Conservation (phyloP, 345 rosid species). For the Barbarea vulgaris region DNA sequence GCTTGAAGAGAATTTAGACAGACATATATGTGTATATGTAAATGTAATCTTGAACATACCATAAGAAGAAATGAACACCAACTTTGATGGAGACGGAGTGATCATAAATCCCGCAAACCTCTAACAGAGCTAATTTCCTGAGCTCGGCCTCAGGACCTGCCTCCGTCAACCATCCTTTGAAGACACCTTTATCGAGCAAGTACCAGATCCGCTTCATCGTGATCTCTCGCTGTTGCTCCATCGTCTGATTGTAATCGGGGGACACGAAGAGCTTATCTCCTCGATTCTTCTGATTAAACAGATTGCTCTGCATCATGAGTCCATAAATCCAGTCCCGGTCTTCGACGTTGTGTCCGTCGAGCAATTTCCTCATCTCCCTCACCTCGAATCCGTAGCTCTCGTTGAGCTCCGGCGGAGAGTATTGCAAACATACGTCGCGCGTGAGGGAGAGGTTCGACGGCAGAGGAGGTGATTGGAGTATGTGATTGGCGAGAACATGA, state of each 20-base stretch:
- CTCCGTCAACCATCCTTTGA: conserved; percentile 73
- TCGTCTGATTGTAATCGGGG: conserved; percentile 84
- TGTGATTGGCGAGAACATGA: conserved; percentile 59
- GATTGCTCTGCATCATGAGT: conserved; percentile 61
- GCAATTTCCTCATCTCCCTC: conserved; percentile 65
- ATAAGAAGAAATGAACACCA: conserved; percentile 86
- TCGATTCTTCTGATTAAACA: conserved; percentile 67
- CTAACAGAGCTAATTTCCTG: conserved; percentile 61
- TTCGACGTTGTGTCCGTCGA: conserved; percentile 68
- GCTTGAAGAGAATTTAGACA: neutral
- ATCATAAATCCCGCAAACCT: conserved; percentile 61
- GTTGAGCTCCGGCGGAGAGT: conserved; percentile 68
- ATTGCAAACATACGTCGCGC: conserved; percentile 57
- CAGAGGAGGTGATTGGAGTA: conserved; percentile 39
- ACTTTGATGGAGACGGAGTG: conserved; percentile 70
- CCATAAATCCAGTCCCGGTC: conserved; percentile 85
- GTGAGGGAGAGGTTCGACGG: conserved; percentile 30
- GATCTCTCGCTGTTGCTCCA: conserved; percentile 92
- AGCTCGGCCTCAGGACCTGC: conserved; percentile 59
- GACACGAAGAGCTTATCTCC: conserved; percentile 73
- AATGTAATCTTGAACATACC: conserved; percentile 45
- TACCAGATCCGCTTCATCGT: conserved; percentile 69
- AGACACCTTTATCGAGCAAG: conserved; percentile 64
- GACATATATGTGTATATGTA: neutral
- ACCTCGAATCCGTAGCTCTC: conserved; percentile 56